Conservation (phyloP, 1,284 basidiomycete genomes). For the Fomes fomentarius region DNA sequence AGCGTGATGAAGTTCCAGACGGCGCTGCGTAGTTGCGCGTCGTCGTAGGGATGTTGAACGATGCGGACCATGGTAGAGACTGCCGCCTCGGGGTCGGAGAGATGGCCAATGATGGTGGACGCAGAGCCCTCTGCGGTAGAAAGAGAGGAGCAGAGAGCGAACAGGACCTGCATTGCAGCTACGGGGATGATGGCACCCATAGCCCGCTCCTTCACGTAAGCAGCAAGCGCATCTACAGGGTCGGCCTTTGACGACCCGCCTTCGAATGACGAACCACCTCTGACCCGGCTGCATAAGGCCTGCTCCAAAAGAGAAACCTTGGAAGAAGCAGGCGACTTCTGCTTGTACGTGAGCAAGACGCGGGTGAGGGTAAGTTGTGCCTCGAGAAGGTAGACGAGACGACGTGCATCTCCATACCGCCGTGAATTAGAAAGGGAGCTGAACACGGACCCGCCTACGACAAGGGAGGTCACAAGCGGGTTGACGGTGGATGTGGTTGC, state of each 20-base stretch:
- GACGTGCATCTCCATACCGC: conserved; percentile 68
- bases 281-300: conserved; percentile 63
- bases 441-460: conserved; percentile 61
- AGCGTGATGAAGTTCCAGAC: conserved; percentile 87
- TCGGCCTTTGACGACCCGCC: conserved; percentile 52
- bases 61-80: conserved; percentile 66
- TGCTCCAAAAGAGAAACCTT: conserved; percentile 75
- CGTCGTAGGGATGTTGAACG: conserved; percentile 72
- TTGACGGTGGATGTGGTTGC: conserved; percentile 76
- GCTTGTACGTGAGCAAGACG: conserved; percentile 65
- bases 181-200: conserved; percentile 61
- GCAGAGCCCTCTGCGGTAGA: conserved; percentile 59
- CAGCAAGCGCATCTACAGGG: conserved; percentile 72
- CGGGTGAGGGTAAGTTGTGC: conserved; percentile 66
- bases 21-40: conserved; percentile 66
- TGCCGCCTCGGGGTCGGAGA: conserved; percentile 71
- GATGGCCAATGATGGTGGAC: conserved; percentile 72
- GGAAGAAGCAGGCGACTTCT: conserved; percentile 41
- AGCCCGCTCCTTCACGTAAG: conserved; percentile 64
- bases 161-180: conserved; percentile 68
- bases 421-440: conserved; percentile 62
- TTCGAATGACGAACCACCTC: conserved; percentile 52
- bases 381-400: conserved; percentile 71
- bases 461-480: conserved; percentile 73
- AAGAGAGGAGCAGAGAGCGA: conserved; percentile 69